Base-by-base conservation (phyloP, 257 asterid genomes). In the Leonotis leonurus region DNA sequence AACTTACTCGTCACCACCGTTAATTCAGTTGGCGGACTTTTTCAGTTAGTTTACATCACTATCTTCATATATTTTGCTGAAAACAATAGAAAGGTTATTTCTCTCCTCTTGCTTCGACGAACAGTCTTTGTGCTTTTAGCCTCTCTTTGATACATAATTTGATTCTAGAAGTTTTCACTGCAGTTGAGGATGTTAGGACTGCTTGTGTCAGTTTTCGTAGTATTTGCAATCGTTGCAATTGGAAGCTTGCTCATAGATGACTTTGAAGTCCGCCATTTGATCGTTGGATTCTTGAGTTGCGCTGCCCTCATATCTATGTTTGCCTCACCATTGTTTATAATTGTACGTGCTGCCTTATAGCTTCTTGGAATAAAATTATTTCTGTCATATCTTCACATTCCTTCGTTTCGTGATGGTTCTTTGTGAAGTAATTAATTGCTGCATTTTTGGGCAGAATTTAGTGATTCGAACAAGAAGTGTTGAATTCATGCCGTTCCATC, bases 251-350 rank as follows among this genome's bases (percentile, higher is more conserved):
- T 76, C 64, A 68, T 80, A 36, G 44, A 10, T 24, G 80, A 78
- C 71, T 65, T 69, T 60, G 71, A 68, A 60, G 62, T 70, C 25
- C 85, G 90, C n/a, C 79, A 66, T 40, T 25, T 70, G 43, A 69
- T 73, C 17, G 60, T 80, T 8, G 85, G 87, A 10, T 80, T 76
- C 59, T 58, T 85, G 44, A 77, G 83, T 9, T 70, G 79, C 44
- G 86, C 78, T 65, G 74, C 88, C 24, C 92, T 81, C 77, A 65
- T 84, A 64, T 81, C 88, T 9, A 84, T 84, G 88, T 79, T 84
- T 44, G 92, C 86, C 39, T 84, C 92, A 3, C 92, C 92, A 0
- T 36, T 84, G 71, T 75, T 84, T 58, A 75, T 84, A 60, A 84
- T 84, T 4, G 88, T 84, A 66, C 0, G 85, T 70, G 33, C 62